Evolutionary conservation across 495 filamentous ascomycete genomes (phyloP), one percentile per base, ranked within the genome.

Genomic region (Neohortaea acidophila): DNA sequence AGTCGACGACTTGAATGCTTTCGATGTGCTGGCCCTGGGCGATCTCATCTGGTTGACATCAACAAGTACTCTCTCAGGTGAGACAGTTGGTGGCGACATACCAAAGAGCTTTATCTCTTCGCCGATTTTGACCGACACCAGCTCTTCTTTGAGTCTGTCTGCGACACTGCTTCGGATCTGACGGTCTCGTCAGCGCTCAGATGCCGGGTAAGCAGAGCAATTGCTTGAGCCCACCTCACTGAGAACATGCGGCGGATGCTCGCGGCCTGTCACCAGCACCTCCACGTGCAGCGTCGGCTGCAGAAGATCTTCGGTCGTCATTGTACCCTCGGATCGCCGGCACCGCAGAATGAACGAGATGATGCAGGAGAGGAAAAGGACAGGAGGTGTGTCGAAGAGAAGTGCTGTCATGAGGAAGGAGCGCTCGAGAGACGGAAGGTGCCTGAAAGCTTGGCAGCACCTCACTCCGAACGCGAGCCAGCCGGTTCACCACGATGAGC

Each of bases 1-100:
- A 53, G 27, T 57, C 58, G 2, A 42, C 49, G 10, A 61, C 45
- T 12, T 49, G 45, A 12, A 61, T 43, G 18, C 32, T 41, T 11
- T 47, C 44, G 12, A 60, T 46, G 21, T 26, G 31, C 34, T 45
- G 10, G 11, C 13, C 22, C 22, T 36, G 31, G 3, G 24, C 24
- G 7, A 56, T 21, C 2, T 24, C 20, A 17, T 34, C 33, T 30
- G 15, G n/a, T n/a, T n/a, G n/a, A n/a, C n/a, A n/a, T n/a, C n/a
- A n/a, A n/a, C n/a, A n/a, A n/a, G n/a, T 18, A 21, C 19, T 21
- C 21, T 10, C 11, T 33, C n/a, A 45, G 25, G 11, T 11, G 7
- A 14, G 23, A 22, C 10, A 23, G 10, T 13, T 1, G 6, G 28
- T 15, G 4, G n/a, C n/a, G 2, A 21, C 22, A 7, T 34, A 44